Base-by-base conservation (phyloP, 1,284 basidiomycete genomes). In the Moniliella sp. region DNA sequence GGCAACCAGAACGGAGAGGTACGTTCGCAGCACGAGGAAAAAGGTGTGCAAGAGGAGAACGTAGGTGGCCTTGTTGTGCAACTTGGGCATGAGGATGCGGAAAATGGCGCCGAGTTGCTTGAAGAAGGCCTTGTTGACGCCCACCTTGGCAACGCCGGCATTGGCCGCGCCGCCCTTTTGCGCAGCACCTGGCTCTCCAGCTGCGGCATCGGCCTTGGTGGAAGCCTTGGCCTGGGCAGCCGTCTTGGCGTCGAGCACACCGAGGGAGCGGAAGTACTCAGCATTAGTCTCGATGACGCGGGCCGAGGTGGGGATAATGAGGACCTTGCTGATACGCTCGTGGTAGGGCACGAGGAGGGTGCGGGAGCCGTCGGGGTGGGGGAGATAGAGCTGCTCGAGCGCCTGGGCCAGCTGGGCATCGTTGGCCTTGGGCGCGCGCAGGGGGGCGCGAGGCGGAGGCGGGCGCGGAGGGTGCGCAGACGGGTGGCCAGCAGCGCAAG, bases 1-100 rank as follows among this genome's bases (percentile, higher is more conserved):
- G 0, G 86, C 88, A 0, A 93, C 86, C 3, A 74, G 70, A 2
- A 93, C 72, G 48, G 78, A 82, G 19, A 91, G 67, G 2, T 82
- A 70, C 0, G 88, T 93, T 27, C 88, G 66, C 25, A 81, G 63
- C 1, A 94, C 70, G 31, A 94, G 70, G 64, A 94, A 93, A 43
- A 70, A 72, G 0, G 81, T 83, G 61, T 94, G 84, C 0, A 78
- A 62, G 3, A 72, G 53, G 11, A 94, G 67, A 21, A 93, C 68
- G 26, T 76, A 66, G 0, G 75, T 68, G 53, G 93, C 83, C 46
- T 76, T 78, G 28, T 43, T 42, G 30, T 45, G 43, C 13, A 33
- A 33, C 28, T 32, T 36, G 2, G 56, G 56, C 26, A 59, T 39
- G 27, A 57, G 36, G 33, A 59, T 55, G 34, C 48, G 49, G 34